Conservation (phyloP, 257 asterid species). For the Parsonsia alboflavescens region DNA sequence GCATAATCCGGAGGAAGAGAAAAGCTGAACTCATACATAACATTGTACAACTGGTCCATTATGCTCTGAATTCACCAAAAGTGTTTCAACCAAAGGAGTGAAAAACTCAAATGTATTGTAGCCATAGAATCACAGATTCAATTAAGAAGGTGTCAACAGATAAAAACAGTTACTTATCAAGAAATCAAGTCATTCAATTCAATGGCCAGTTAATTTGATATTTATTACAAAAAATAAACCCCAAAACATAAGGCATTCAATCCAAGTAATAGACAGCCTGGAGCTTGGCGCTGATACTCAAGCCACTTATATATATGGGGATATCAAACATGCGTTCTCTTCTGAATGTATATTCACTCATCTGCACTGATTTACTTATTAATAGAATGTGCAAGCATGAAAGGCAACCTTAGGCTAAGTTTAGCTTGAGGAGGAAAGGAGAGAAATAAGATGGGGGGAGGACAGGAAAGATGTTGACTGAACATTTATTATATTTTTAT, state of each 20-base stretch:
- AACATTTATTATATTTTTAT: no score
- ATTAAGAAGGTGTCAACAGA: background rate
- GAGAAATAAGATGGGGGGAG: background rate
- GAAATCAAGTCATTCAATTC: background rate
- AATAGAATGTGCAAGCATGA: background rate
- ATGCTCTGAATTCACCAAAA: constrained; percentile 45
- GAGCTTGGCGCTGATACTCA: background rate
- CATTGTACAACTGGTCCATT: constrained; percentile 77
- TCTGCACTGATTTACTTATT: background rate
- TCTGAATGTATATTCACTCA: background rate
- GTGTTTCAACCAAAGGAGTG: background rate
- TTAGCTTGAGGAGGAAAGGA: background rate
- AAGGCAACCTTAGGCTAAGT: background rate
- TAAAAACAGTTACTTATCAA: background rate
- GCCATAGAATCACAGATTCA: background rate
- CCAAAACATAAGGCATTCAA: background rate
- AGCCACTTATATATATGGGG: background rate
- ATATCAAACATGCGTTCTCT: background rate
- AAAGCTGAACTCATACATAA: constrained; percentile 90
- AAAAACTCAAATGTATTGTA: background rate
- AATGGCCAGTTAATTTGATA: background rate
- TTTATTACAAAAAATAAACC: background rate
- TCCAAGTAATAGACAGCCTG: background rate
- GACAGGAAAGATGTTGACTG: background rate
- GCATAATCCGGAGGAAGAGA: constrained; percentile 99